These are phyloP conservation scores for Buddleja alternifolia DNA, from an alignment of 257 asterid genomes.

Conservation along the genomic window DNA sequence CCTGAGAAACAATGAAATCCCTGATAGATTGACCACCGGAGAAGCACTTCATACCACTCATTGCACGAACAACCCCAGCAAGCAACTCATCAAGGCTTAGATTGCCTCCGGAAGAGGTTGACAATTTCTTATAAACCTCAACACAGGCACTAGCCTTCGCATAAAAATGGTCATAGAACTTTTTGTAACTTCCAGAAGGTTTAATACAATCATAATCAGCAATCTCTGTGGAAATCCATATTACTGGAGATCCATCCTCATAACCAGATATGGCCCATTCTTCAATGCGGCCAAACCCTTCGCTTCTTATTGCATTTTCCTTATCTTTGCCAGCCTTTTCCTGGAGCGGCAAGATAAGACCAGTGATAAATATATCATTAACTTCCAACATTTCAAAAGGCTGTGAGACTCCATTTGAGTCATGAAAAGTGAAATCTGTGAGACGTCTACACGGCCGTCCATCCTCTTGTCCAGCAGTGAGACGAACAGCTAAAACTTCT, in stretches of 20 bases:
- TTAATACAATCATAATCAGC: conserved; percentile 91
- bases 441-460: conserved; percentile 83
- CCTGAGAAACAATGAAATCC: conserved; percentile 83
- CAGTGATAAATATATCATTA: conserved; percentile 72
- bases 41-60: conserved; percentile 78
- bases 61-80: conserved; percentile 86
- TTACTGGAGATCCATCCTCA: conserved; percentile 85
- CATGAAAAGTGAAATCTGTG: conserved; percentile 68
- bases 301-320: conserved; percentile 66
- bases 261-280: conserved; percentile 96
- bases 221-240: conserved; percentile 82
- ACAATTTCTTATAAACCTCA: conserved; percentile 78
- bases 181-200: conserved; percentile 79
- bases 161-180: conserved; percentile 70
- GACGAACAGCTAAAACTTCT: conserved; percentile 73
- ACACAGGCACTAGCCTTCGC: conserved; percentile 81
- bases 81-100: conserved; percentile 85
- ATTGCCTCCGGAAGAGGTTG: conserved; percentile 69
- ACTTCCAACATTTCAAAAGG: conserved; percentile 88
- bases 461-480: conserved; percentile 65
- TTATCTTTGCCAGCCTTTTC: conserved; percentile 59
- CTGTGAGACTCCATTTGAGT: conserved; percentile 67
- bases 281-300: conserved; percentile 94
- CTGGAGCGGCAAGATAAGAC: conserved; percentile 76
- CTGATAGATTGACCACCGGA: conserved; percentile 65